phyloP scores from a whole-genome alignment of 2,329 filamentous ascomycete species.

The Cordyceps tenuipes region DNA sequence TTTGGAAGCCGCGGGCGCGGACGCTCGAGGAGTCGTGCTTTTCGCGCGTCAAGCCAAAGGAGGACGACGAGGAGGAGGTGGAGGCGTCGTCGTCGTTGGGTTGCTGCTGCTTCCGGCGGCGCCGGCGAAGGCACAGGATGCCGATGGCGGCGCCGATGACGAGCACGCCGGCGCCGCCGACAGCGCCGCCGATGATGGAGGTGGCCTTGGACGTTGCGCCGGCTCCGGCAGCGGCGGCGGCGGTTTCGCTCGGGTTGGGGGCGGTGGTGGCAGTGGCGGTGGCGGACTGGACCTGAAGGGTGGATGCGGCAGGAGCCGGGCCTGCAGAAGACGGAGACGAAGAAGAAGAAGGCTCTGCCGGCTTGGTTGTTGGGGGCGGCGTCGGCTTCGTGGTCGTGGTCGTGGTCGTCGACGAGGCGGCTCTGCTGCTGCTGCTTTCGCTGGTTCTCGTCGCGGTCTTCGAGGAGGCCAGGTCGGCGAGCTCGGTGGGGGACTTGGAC shows the following conservation, averaged over 20 bases:
- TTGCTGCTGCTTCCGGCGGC: background rate
- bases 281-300: background rate
- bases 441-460: conserved; percentile 13
- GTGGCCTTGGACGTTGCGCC: conserved; percentile 1
- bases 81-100: too few species aligned
- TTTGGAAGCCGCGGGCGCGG: conserved; percentile 26
- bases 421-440: too few species aligned
- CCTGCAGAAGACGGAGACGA: too few species aligned
- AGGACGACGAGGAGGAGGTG: too few species aligned
- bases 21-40: too few species aligned
- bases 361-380: background rate
- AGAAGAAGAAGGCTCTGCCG: too few species aligned
- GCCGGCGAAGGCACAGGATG: conserved; percentile 16
- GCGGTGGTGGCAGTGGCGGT: too few species aligned
- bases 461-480: conserved; percentile 34
- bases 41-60: too few species aligned
- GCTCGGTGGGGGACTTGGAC: conserved; percentile 19
- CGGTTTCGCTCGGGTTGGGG: too few species aligned
- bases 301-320: background rate
- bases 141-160: conserved; percentile 5
- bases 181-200: conserved; percentile 11
- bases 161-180: conserved; percentile 6
- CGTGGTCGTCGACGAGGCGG: conserved; percentile 16
- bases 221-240: too few species aligned
- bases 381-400: conserved; percentile 16